phyloP scores from a whole-genome alignment of 306 rosid species.

The Abrus pulchellus region DNA sequence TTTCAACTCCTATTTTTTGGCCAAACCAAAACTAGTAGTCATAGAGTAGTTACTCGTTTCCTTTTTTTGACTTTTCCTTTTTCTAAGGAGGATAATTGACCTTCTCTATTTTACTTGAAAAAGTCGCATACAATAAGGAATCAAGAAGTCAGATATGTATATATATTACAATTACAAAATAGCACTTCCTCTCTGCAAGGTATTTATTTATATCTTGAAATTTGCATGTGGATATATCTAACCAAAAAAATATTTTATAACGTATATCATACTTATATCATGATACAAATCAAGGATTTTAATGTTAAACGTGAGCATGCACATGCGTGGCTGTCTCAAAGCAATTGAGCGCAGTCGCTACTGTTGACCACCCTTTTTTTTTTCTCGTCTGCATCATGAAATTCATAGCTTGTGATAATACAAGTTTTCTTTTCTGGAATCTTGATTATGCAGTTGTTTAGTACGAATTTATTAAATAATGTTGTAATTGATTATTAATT shows the following conservation, averaged over 20 bases:
- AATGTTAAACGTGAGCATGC: neutral
- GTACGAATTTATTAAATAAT: no score
- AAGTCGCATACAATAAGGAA: neutral
- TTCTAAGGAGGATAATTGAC: neutral
- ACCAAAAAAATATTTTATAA: neutral
- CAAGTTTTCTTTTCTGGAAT: no score
- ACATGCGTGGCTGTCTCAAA: neutral
- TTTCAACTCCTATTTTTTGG: constrained; percentile 5
- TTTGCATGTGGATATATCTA: neutral
- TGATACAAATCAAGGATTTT: neutral
- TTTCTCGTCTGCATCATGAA: no score
- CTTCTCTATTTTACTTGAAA: neutral
- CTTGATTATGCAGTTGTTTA: no score
- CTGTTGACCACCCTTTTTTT: no score
- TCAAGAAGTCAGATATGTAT: neutral
- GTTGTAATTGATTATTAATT: no score
- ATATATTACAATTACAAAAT: neutral
- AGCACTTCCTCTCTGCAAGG: neutral
- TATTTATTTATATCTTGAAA: neutral
- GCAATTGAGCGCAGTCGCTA: no score
- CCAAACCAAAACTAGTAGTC: neutral
- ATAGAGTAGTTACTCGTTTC: neutral
- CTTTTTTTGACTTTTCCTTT: neutral
- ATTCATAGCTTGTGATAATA: no score
- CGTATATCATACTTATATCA: neutral